phyloP scores from a whole-genome alignment of 805 yeast genomes.

The Yarrowia sp. region DNA sequence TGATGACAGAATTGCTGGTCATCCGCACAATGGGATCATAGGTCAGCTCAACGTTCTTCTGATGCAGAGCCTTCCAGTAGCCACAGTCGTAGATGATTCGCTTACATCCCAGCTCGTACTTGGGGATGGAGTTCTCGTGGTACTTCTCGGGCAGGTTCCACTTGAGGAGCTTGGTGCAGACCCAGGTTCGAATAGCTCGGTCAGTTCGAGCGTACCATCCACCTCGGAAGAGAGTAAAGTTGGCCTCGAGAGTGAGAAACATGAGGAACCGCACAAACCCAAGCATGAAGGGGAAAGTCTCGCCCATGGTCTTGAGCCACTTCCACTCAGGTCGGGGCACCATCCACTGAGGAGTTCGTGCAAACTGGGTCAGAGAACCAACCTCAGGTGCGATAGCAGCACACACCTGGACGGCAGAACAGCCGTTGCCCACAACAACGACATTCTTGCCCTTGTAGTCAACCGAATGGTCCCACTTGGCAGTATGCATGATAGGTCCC shows the following conservation, averaged over 20 bases:
- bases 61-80: slow-evolving; percentile 40
- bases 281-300: slow-evolving; percentile 26
- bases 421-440: slow-evolving; percentile 44
- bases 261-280: slow-evolving; percentile 37
- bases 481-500: slow-evolving; percentile 40
- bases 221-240: slow-evolving; percentile 38
- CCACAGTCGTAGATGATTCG: slow-evolving; percentile 42
- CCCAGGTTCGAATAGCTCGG: slow-evolving; percentile 18
- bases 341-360: slow-evolving; percentile 43
- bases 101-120: slow-evolving; percentile 41
- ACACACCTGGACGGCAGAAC: slow-evolving; percentile 42
- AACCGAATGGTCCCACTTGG: slow-evolving; percentile 38
- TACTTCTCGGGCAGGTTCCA: slow-evolving; percentile 20
- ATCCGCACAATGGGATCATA: slow-evolving; percentile 40
- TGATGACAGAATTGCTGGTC: slow-evolving; percentile 39
- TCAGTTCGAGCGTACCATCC: slow-evolving; percentile 24
- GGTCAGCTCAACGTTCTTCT: slow-evolving; percentile 39
- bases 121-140: slow-evolving; percentile 39
- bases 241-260: slow-evolving; percentile 40
- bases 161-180: slow-evolving; percentile 13
- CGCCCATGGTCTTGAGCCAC: slow-evolving; percentile 14
- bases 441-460: slow-evolving; percentile 41
- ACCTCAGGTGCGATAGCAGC: slow-evolving; percentile 41
- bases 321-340: slow-evolving; percentile 39
- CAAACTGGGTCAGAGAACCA: slow-evolving; percentile 41